Conservation (phyloP, 2,329 filamentous ascomycete genomes). For the Xylariaceae sp. region DNA sequence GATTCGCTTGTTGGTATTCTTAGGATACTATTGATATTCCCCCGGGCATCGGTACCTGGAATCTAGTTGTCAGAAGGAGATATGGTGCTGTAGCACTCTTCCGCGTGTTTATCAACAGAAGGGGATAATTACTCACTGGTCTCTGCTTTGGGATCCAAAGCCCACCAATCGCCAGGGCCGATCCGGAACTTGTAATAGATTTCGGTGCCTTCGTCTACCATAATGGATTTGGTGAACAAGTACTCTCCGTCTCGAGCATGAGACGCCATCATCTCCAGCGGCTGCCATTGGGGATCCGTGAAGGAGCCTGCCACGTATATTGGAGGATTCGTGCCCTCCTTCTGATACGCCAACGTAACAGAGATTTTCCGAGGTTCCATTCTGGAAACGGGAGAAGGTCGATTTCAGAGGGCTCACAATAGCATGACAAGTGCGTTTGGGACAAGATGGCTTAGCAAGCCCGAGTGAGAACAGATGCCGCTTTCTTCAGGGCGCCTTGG, state of each 20-base stretch:
- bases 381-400: neutral
- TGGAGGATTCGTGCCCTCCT: slow-evolving; percentile 58
- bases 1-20: slow-evolving; percentile 22
- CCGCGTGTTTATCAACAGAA: too few relatives aligned
- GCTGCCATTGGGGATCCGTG: slow-evolving; percentile 62
- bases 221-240: slow-evolving; percentile 53
- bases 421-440: too few relatives aligned
- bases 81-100: neutral
- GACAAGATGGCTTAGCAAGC: too few relatives aligned
- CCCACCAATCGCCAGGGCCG: slow-evolving; percentile 65
- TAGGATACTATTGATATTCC: slow-evolving; percentile 47
- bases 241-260: slow-evolving; percentile 49
- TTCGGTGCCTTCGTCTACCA: slow-evolving; percentile 50
- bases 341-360: slow-evolving; percentile 58
- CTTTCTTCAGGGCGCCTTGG: too few relatives aligned
- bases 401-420: too few relatives aligned
- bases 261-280: slow-evolving; percentile 59
- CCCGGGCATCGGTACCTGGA: slow-evolving; percentile 36
- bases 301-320: slow-evolving; percentile 69
- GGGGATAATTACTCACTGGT: slow-evolving; percentile 48
- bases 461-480: too few relatives aligned
- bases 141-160: slow-evolving; percentile 58
- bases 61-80: neutral
- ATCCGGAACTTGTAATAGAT: slow-evolving; percentile 74
- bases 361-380: slow-evolving; percentile 36